Conservation (phyloP, 345 rosid genomes). For the Lepidium sativum region DNA sequence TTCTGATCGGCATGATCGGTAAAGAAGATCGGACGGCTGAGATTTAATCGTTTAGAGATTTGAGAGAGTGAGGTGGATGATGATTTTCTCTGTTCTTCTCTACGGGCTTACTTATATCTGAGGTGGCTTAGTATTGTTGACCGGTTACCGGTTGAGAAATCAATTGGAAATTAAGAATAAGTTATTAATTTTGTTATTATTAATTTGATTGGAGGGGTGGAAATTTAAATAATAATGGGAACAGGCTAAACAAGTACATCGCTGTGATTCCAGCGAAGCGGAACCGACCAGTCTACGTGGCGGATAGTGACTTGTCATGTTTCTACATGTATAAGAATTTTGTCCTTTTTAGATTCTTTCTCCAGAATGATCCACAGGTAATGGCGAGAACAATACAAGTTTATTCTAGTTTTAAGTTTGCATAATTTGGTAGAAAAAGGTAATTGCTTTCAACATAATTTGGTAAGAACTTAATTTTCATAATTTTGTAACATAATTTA, state of each 20-base stretch:
- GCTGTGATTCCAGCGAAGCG: slow-evolving; percentile 17
- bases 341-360: slow-evolving; percentile 10
- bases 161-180: background rate
- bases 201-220: slow-evolving; percentile 16
- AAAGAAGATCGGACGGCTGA: slow-evolving; percentile 13
- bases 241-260: slow-evolving; percentile 22
- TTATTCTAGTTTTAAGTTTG: background rate
- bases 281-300: slow-evolving; percentile 29
- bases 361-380: slow-evolving; percentile 14
- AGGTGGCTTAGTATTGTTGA: slow-evolving; percentile 11
- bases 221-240: slow-evolving; percentile 1
- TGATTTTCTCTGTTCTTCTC: background rate
- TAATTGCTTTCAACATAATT: no score
- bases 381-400: background rate
- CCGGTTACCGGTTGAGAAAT: slow-evolving; percentile 10
- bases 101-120: slow-evolving; percentile 20
- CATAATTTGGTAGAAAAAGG: no score
- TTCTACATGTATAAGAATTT: slow-evolving; percentile 12
- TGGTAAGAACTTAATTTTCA: no score
- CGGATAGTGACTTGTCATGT: slow-evolving; percentile 27
- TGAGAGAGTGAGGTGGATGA: slow-evolving; percentile 9
- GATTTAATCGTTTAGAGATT: background rate
- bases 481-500: no score
- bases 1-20: slow-evolving; percentile 66
- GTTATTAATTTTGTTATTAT: background rate